These are phyloP conservation scores for Veloporphyrellus conicus DNA, from an alignment of 1,284 basidiomycete genomes.

Conservation along the genomic window DNA sequence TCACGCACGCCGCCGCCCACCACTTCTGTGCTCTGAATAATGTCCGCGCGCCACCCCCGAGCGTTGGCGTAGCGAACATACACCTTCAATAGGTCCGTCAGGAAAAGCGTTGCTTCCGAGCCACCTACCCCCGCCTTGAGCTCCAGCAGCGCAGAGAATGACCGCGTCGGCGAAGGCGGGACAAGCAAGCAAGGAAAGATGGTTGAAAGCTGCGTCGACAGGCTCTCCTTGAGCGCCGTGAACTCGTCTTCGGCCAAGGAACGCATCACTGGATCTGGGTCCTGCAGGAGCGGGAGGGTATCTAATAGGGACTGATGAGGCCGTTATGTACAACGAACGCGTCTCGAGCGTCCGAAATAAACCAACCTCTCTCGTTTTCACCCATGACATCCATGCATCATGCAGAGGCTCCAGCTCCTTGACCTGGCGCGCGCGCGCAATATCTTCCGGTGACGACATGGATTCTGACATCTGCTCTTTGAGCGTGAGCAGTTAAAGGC, in stretches of 20 bases:
- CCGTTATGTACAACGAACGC: conserved; percentile 10
- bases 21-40: conserved; percentile 50
- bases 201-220: conserved; percentile 47
- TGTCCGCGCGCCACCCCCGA: conserved; percentile 47
- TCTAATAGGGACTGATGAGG: conserved; percentile 61
- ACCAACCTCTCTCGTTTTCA: conserved; percentile 42
- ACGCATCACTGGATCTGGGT: conserved; percentile 75
- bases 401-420: conserved; percentile 53
- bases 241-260: conserved; percentile 75
- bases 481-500: neutral
- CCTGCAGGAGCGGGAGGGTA: conserved; percentile 59
- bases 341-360: neutral
- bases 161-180: conserved; percentile 60
- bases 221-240: conserved; percentile 43
- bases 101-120: conserved; percentile 82
- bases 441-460: conserved; percentile 38
- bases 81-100: conserved; percentile 77
- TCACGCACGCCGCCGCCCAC: conserved; percentile 75
- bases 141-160: conserved; percentile 80
- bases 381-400: conserved; percentile 50
- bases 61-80: conserved; percentile 69
- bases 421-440: conserved; percentile 42
- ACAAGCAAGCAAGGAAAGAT: conserved; percentile 71
- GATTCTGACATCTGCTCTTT: conserved; percentile 30
- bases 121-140: conserved; percentile 93